A percentile compares a stretch with the other conserved stretches of the same genome.
Evolutionary conservation across 2,329 filamentous ascomycete species (phyloP).

Genomic region (Kalaharituber pfeilii): DNA sequence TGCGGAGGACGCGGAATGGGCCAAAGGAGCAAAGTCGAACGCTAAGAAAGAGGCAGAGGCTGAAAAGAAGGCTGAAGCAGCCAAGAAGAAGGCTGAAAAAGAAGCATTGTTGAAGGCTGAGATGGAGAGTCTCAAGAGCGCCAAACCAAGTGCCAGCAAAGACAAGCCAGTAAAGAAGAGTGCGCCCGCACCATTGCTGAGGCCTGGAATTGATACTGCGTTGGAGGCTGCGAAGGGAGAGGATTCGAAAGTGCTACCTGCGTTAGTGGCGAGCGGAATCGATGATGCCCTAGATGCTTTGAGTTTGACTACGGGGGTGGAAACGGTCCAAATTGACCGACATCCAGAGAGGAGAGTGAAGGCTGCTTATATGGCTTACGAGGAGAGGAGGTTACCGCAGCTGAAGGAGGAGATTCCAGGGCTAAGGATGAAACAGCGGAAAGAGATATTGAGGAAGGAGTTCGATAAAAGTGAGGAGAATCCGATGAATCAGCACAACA

Average conservation of each 20-base stretch:
- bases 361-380: constrained; percentile 66
- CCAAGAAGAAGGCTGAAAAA: constrained; percentile 80
- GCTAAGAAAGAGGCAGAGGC: constrained; percentile 83
- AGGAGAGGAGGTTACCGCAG: constrained; percentile 65
- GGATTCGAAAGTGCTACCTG: constrained; percentile 30
- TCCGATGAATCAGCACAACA: constrained; percentile 66
- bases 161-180: constrained; percentile 33
- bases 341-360: constrained; percentile 80
- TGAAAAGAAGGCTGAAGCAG: constrained; percentile 63
- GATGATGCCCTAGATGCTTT: constrained; percentile 86
- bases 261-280: constrained; percentile 71
- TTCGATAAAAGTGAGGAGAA: constrained; percentile 92
- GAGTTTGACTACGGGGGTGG: constrained; percentile 41
- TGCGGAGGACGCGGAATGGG: constrained; percentile 61
- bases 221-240: constrained; percentile 25
- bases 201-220: constrained; percentile 28
- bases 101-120: constrained; percentile 71
- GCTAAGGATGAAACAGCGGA: constrained; percentile 64
- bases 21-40: constrained; percentile 66
- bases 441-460: constrained; percentile 71
- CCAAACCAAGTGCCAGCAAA: constrained; percentile 46
- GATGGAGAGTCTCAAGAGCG: constrained; percentile 54
- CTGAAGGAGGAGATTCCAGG: constrained; percentile 69
- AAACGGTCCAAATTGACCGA: constrained; percentile 58
- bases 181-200: constrained; percentile 54